phyloP scores from a whole-genome alignment of 208 protist species.

The Leishmania turanica region DNA sequence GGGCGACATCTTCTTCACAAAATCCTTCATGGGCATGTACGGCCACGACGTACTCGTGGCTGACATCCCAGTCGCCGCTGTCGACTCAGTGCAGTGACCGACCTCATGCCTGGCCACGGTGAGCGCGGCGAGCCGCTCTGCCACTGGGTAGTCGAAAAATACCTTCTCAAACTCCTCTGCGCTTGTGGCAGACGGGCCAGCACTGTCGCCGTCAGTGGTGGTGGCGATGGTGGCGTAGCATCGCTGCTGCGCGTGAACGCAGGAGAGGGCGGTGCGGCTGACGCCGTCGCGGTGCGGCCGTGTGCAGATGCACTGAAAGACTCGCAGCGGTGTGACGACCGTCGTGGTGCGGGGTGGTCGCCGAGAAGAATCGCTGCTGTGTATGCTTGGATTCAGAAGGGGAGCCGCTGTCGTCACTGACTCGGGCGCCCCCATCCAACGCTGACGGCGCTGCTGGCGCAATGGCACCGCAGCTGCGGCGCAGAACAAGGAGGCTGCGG shows the following conservation, averaged over 20 bases:
- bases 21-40: slow-evolving; percentile 48
- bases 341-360: background rate
- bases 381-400: background rate
- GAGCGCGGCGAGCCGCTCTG: slow-evolving; percentile 54
- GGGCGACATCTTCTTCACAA: slow-evolving; percentile 54
- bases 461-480: background rate
- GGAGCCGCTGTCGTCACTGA: background rate
- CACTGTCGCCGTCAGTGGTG: background rate
- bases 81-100: background rate
- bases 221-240: background rate
- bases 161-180: slow-evolving; percentile 16
- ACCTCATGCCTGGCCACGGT: slow-evolving; percentile 34
- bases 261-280: background rate
- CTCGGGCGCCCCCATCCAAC: background rate
- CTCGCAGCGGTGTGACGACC: background rate
- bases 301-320: slow-evolving; percentile 2
- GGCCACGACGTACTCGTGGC: background rate
- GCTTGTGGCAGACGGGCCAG: background rate
- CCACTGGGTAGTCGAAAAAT: slow-evolving; percentile 37
- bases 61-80: background rate
- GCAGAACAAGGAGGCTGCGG: background rate
- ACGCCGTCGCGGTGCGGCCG: background rate
- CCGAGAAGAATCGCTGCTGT: background rate
- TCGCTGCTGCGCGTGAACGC: slow-evolving; percentile 7
- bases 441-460: background rate